Evolutionary conservation across 1,284 basidiomycete genomes (phyloP).

Genomic region (Fomitopsis pinicola): DNA sequence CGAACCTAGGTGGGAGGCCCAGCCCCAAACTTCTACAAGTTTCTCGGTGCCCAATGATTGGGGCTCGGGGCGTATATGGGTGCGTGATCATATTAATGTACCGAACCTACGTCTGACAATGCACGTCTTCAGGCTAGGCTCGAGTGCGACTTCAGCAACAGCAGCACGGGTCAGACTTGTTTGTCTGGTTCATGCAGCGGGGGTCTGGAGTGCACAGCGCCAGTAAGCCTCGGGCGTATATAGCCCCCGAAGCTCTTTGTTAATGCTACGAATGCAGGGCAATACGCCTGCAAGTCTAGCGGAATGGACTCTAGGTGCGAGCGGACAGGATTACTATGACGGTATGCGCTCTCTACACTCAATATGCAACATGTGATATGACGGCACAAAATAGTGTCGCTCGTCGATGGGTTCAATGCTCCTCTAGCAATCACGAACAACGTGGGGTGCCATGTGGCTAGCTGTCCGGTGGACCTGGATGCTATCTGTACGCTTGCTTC

Average conservation of each 20-base stretch:
- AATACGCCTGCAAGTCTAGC: constrained; percentile 41
- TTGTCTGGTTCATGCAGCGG: constrained; percentile 41
- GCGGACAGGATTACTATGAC: constrained; percentile 37
- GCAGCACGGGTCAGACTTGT: constrained; percentile 33
- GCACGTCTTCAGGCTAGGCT: constrained; percentile 23
- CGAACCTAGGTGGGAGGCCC: constrained; percentile 28
- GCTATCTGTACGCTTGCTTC: constrained; percentile 25
- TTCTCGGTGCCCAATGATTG: constrained; percentile 35
- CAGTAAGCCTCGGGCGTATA: constrained; percentile 18
- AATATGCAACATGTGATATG: neutral
- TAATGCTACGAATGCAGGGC: constrained; percentile 19
- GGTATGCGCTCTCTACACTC: constrained; percentile 12
- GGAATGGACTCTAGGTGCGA: constrained; percentile 36
- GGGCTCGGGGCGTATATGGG: constrained; percentile 37
- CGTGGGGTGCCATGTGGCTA: constrained; percentile 33
- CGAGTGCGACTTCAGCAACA: constrained; percentile 39
- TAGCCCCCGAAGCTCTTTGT: neutral
- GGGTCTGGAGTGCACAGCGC: constrained; percentile 39
- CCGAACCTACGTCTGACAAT: neutral
- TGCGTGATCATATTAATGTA: constrained; percentile 1
- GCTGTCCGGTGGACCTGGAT: constrained; percentile 40
- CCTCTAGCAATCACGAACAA: constrained; percentile 37
- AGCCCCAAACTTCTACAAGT: constrained; percentile 23
- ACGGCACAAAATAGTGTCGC: constrained; percentile 22
- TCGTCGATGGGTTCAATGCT: constrained; percentile 40